Evolutionary conservation across 1,139 yeast genomes (phyloP), one percentile per base, ranked within the genome.

Genomic region (Taphrina flavorubra): DNA sequence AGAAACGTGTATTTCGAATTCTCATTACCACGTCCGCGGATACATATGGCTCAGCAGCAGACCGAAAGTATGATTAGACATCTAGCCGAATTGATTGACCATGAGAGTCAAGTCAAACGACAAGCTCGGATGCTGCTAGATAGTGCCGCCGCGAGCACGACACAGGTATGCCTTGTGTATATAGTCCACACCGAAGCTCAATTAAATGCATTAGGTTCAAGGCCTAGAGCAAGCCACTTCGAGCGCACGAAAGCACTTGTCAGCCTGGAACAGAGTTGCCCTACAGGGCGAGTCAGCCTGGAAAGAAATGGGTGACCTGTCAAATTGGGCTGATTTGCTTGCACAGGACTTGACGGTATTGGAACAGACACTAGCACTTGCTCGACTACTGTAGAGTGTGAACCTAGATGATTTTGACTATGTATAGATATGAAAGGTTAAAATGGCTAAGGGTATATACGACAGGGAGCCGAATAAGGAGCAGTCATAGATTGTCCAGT

Each of bases 291-390:
- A 20, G 6, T 13, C 53, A 14, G 37, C 56, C 10, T 14, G 36
- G 31, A 63, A 63, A 40, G 55, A 25, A 13, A 31, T 46, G 8
- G 67, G 67, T 14, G 67, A 63, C 44, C 40, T 63, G 34, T 31
- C 44, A 13, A 42, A 63, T 37, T 63, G 67, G 67, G 14, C 46
- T 8, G 55, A 53, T 25, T 6, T 63, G 5, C 14, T 63, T 39
- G 61, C 55, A 14, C 31, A 34, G 18, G 61, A 63, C 7, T 8
- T 63, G 25, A 55, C 31, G 16, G 61, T 63, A 14, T 61, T 63
- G 20, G 53, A 49, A 13, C 53, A n/a, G n/a, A 34, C 36, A 11
- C n/a, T 49, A 11, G 11, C 13, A 49, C 31, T 49, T 1, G 53
- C 53, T 13, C 8, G 53, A 44, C 47, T 44, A 7, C n/a, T 44